These are phyloP conservation scores for Citeromyces matritensis DNA, from an alignment of 805 yeast species.

Conservation along the genomic window DNA sequence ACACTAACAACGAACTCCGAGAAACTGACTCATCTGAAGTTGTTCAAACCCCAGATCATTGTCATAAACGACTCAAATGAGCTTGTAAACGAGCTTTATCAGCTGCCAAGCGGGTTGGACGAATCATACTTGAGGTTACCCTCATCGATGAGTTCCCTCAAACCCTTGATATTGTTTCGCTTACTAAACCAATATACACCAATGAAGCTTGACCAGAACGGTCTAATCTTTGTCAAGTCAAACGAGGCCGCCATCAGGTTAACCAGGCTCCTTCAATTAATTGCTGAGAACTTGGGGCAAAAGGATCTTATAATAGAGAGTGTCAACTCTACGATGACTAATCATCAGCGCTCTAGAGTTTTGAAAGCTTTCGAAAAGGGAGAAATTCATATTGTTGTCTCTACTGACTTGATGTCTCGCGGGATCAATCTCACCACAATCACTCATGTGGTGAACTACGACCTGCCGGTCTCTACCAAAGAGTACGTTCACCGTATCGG, in stretches of 20 bases:
- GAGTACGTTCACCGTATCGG: slow-evolving; percentile 96
- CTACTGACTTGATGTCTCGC: slow-evolving; percentile 91
- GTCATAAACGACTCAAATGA: slow-evolving; percentile 47
- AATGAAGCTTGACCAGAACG: slow-evolving; percentile 14
- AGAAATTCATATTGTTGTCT: slow-evolving; percentile 38
- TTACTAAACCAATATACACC: slow-evolving; percentile 20
- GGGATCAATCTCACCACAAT: slow-evolving; percentile 75
- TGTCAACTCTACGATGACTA: slow-evolving; percentile 45
- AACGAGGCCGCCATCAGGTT: slow-evolving; percentile 83
- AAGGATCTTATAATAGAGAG: slow-evolving; percentile 16
- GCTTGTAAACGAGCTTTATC: slow-evolving; percentile 39
- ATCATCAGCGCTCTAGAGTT: slow-evolving; percentile 34
- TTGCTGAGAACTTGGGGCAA: slow-evolving; percentile 14
- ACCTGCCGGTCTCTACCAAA: slow-evolving; percentile 73
- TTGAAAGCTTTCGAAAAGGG: slow-evolving; percentile 45
- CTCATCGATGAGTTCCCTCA: slow-evolving; percentile 23
- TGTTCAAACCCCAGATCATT: slow-evolving; percentile 57
- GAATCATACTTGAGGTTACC: slow-evolving; percentile 14
- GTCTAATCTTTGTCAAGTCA: slow-evolving; percentile 54
- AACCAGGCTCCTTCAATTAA: slow-evolving; percentile 36
- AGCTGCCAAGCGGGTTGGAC: slow-evolving; percentile 36
- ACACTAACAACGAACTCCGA: slow-evolving; percentile 91
- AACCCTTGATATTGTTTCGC: slow-evolving; percentile 61
- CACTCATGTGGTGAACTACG: slow-evolving; percentile 75
- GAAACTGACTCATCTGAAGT: slow-evolving; percentile 55